These are phyloP conservation scores for Colletotrichum camelliae DNA, from an alignment of 2,329 filamentous ascomycete genomes.

Conservation along the genomic window DNA sequence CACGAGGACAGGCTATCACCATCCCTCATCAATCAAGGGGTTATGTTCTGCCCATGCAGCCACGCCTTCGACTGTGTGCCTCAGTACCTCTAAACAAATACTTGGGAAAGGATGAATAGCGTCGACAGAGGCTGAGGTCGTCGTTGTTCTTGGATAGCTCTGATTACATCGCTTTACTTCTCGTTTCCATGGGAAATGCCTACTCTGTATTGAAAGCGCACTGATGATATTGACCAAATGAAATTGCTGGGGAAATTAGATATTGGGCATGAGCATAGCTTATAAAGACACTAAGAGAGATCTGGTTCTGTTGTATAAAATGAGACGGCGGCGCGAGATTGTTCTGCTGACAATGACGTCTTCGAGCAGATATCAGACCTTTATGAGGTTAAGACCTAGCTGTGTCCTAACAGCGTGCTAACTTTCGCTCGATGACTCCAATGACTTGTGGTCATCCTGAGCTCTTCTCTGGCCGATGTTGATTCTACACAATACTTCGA, in stretches of 20 bases:
- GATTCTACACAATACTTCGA: background rate
- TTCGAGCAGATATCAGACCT: no score
- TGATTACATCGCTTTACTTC: background rate
- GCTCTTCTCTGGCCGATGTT: background rate
- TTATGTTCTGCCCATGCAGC: background rate
- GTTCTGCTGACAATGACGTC: no score
- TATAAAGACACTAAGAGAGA: background rate
- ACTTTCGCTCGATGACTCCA: background rate
- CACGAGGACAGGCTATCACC: background rate
- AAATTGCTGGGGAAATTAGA: background rate
- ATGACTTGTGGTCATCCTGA: background rate
- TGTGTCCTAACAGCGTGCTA: no score
- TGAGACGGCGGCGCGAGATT: background rate
- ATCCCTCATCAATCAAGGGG: background rate
- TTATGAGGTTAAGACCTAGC: no score
- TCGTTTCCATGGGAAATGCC: background rate
- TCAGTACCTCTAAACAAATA: background rate
- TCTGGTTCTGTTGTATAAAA: background rate
- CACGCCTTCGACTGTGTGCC: background rate
- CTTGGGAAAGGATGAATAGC: background rate
- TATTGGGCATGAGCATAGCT: background rate
- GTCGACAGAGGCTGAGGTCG: accelerated
- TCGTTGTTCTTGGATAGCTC: background rate
- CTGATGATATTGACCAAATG: no score
- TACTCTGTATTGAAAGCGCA: no score